These are phyloP conservation scores for Cystobasidium onofrii DNA, from an alignment of 768 basidiomycete genomes.

Conservation along the genomic window DNA sequence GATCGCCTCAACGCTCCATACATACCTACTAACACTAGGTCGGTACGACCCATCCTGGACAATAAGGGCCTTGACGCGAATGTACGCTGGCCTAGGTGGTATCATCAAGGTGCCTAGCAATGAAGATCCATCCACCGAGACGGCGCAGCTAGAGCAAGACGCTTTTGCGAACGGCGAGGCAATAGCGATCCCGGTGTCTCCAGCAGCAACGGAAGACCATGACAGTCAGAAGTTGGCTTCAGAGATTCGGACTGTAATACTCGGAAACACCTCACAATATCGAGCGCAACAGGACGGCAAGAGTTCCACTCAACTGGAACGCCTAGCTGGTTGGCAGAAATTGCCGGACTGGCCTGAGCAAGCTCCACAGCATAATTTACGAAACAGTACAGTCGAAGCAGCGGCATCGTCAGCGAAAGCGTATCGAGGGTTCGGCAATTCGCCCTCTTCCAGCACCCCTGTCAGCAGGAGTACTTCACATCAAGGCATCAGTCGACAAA, in stretches of 20 bases:
- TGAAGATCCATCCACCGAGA: background rate
- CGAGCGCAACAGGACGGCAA: background rate
- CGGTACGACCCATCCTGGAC: conserved; percentile 83
- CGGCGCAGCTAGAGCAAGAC: conserved; percentile 14
- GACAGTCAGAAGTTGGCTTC: background rate
- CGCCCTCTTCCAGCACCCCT: conserved; percentile 13
- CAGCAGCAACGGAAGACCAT: background rate
- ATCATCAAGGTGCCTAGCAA: conserved; percentile 48
- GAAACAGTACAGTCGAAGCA: background rate
- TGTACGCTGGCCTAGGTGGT: conserved; percentile 62
- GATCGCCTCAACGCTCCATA: conserved; percentile 52
- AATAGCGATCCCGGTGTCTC: background rate
- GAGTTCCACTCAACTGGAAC: background rate
- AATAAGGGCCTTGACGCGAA: conserved; percentile 78
- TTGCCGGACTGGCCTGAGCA: conserved; percentile 32
- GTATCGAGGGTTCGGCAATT: conserved; percentile 30
- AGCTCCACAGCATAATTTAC: conserved; percentile 10
- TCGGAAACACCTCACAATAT: background rate
- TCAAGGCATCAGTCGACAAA: background rate
- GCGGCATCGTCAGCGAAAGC: background rate
- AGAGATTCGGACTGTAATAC: background rate
- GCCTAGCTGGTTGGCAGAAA: conserved; percentile 31
- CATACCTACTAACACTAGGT: conserved; percentile 72
- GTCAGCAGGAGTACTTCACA: background rate
- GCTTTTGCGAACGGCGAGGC: conserved; percentile 25